Base-by-base conservation (phyloP, 2,329 filamentous ascomycete genomes). In the Talaromyces amestolkiae region DNA sequence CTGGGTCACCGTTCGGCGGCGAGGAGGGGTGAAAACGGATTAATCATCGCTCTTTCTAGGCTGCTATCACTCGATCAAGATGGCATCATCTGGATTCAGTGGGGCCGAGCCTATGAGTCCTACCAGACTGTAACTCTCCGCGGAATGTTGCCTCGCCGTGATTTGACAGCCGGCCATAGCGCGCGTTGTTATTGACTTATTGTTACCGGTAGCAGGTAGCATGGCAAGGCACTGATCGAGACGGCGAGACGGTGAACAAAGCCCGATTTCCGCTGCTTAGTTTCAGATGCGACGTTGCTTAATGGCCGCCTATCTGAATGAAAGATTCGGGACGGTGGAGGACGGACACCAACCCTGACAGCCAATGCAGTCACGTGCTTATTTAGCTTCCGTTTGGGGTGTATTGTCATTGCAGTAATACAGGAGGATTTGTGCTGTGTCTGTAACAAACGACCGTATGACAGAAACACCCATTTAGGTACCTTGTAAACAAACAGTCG, bases 61-160 rank as follows among this genome's bases (percentile, higher is more conserved):
- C 45, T 51, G 27, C 31, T 37, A 37, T 41, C 61, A 53, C 61
- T 63, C 27, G 41, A 58, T 58, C 49, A 63, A 58, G 35, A 45
- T 43, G 49, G 24, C 37, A 58, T 63, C 54, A 54, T 56, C 22
- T 54, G 33, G 53, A 54, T 22, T 24, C 33, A 39, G 53, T 39
- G 53, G 53, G 51, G 31, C 49, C 45, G 45, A 47, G 22, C 5
- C 45, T 47, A 24, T 19, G 13, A 22, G n/a, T 24, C 5, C 24
- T 24, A 7, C 22, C 22, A 49, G 8, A 49, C 3, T 51, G 51
- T 6, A 37, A 56, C n/a, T 54, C 27, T 54, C 17, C 7, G 17
- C 27, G 53, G 53, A 56, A 37, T 56, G 31, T 8, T 39, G 33
- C 33, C n/a, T 35, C 13, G 31, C 31, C 17, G 31, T 56, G 51